Conservation (phyloP, 805 yeast genomes). For the Allodekkera sacchari region DNA sequence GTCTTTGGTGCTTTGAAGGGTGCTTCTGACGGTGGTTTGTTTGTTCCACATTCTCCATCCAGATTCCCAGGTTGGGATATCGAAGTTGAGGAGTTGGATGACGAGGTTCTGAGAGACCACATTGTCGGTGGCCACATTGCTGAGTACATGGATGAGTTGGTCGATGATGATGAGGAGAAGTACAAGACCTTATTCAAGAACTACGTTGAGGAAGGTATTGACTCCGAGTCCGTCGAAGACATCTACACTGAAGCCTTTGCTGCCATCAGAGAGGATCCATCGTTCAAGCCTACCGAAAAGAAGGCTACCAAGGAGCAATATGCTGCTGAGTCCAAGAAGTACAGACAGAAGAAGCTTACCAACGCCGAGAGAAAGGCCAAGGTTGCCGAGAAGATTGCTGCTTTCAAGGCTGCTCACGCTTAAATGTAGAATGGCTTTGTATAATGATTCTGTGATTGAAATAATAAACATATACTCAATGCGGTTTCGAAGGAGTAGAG, state of each 20-base stretch:
- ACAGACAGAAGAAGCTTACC: slow-evolving; percentile 82
- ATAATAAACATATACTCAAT: too few species aligned
- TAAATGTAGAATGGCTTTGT: slow-evolving; percentile 19
- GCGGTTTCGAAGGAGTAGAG: too few species aligned
- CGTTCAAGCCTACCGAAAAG: slow-evolving; percentile 80
- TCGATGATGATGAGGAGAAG: slow-evolving; percentile 99
- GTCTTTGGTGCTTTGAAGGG: slow-evolving; percentile 99
- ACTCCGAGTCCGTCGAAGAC: slow-evolving; percentile 95
- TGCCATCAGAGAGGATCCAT: slow-evolving; percentile 93
- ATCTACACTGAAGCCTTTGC: slow-evolving; percentile 91
- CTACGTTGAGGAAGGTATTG: slow-evolving; percentile 94
- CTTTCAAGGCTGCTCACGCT: slow-evolving; percentile 54
- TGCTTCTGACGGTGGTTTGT: slow-evolving; percentile 99
- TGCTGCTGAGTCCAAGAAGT: slow-evolving; percentile 94
- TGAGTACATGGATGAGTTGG: slow-evolving; percentile 99
- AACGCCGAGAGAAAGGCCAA: slow-evolving; percentile 83
- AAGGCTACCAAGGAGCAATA: slow-evolving; percentile 96
- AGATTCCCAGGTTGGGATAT: slow-evolving; percentile 99
- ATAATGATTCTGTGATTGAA: too few species aligned
- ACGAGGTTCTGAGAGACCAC: slow-evolving; percentile 96
- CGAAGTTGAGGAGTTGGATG: slow-evolving; percentile 96
- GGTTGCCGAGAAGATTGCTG: slow-evolving; percentile 90
- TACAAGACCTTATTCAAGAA: slow-evolving; percentile 93
- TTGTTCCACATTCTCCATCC: slow-evolving; percentile 98
- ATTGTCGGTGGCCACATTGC: slow-evolving; percentile 99